A percentile compares a stretch with the other conserved stretches of the same genome.
These are phyloP conservation scores for Neonectria hederae DNA, from an alignment of 2,329 filamentous ascomycete genomes.

Conservation along the genomic window DNA sequence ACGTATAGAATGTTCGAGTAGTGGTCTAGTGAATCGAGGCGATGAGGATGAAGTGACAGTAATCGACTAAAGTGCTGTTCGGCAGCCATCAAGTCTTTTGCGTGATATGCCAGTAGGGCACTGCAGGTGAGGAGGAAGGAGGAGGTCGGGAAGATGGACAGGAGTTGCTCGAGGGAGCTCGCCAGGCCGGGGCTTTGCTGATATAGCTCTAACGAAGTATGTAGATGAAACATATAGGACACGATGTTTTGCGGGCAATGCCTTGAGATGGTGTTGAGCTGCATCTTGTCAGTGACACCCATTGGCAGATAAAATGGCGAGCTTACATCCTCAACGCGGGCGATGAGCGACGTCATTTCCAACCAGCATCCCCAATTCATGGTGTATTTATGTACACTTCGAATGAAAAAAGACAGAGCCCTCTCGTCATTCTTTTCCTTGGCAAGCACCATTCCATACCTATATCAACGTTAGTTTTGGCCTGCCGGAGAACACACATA, in stretches of 20 bases:
- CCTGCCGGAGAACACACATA: too few species aligned
- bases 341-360: conserved; percentile 84
- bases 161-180: conserved; percentile 78
- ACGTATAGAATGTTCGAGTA: conserved; percentile 99
- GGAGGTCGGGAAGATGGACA: conserved; percentile 85
- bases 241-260: conserved; percentile 90
- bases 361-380: conserved; percentile 99
- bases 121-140: conserved; percentile 91
- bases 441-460: conserved; percentile 87
- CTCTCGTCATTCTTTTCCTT: conserved; percentile 90
- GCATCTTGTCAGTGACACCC: conserved; percentile 25
- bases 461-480: conserved; percentile 39
- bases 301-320: conserved; percentile 35
- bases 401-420: conserved; percentile 86
- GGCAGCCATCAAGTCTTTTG: conserved; percentile 78
- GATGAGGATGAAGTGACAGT: conserved; percentile 76
- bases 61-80: conserved; percentile 79
- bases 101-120: conserved; percentile 88
- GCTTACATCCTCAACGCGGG: conserved; percentile 82
- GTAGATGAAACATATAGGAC: conserved; percentile 91
- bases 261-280: conserved; percentile 77
- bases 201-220: conserved; percentile 91
- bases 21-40: conserved; percentile 90
- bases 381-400: conserved; percentile 87
- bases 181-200: conserved; percentile 82